Base-by-base conservation (phyloP, 768 basidiomycete genomes). In the Rhodosporidiobolus sp. region DNA sequence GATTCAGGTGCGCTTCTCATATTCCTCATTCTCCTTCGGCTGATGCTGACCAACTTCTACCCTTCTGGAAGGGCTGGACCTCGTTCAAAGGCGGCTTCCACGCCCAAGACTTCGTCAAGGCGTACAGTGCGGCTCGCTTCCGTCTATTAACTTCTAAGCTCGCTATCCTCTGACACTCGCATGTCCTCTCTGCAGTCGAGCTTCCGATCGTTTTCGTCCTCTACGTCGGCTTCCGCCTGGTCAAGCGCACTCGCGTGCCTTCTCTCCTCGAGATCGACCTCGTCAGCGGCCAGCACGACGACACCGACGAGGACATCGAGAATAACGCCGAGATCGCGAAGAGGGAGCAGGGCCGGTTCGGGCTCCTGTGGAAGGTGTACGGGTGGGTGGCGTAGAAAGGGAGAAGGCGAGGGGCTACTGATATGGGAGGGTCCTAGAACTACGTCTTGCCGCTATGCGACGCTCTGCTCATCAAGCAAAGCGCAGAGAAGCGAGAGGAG, bases 121-220 rank as follows among this genome's bases (percentile, higher is more conserved):
- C 38, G 38, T 43, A 43, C 38, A 7, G 82, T 34, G 20, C 62
- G 43, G 34, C 48, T 8, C 48, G 8, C 24, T 26, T 26, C 24
- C 48, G 9, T 8, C 48, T 49, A 7, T 49, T 49, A n/a, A n/a
- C n/a, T n/a, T n/a, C n/a, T n/a, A n/a, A n/a, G n/a, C 24, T 19
- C 19, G 8, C 24, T 8, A 7, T 49, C 19, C 24, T 49, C 48
- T 26, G 5, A 49, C 48, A 14, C n/a, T 34, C 68, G 35, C n/a
- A n/a, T n/a, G n/a, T n/a, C n/a, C n/a, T n/a, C n/a, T n/a, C n/a
- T 30, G 20, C 52, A 69, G 69, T 92, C 78, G 87, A 93, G 79
- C 84, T 93, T 60, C 89, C 89, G 5, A 79, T 88, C 77, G 89
- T 92, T 85, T 28, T 86, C 30, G 65, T 86, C 67, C 90, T 93